Percentiles rank a stretch among this genome's conserved stretches.
phyloP scores from a whole-genome alignment of 1,139 yeast genomes.

The Geotrichum carabidarum region DNA sequence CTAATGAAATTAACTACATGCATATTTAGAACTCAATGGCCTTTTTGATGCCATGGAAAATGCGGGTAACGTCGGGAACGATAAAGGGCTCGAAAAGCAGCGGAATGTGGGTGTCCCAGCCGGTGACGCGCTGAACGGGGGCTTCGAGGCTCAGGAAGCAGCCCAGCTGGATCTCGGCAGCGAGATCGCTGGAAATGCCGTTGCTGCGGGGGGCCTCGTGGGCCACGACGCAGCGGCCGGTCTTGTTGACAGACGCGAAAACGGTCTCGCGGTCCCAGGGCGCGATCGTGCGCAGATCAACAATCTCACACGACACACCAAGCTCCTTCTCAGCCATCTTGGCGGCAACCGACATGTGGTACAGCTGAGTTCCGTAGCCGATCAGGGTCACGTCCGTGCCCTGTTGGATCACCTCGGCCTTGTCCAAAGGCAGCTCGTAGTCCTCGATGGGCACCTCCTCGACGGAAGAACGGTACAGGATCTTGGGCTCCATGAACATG shows the following conservation, averaged over 20 bases:
- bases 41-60: conserved; percentile 35
- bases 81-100: conserved; percentile 35
- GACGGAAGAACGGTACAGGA: conserved; percentile 35
- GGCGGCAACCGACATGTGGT: conserved; percentile 34
- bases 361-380: conserved; percentile 38
- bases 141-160: conserved; percentile 36
- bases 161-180: conserved; percentile 36
- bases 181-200: conserved; percentile 37
- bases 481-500: conserved; percentile 39
- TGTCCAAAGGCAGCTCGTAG: conserved; percentile 34
- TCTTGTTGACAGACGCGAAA: conserved; percentile 33
- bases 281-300: conserved; percentile 36
- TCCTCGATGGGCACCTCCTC: conserved; percentile 38
- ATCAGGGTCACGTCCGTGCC: conserved; percentile 36
- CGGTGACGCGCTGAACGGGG: conserved; percentile 38
- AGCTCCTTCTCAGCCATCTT: conserved; percentile 31
- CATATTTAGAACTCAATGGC: conserved; percentile 28
- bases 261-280: conserved; percentile 40
- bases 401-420: conserved; percentile 34
- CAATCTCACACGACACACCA: conserved; percentile 35
- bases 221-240: conserved; percentile 36
- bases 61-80: conserved; percentile 36
- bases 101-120: conserved; percentile 38
- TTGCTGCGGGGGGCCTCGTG: conserved; percentile 36
- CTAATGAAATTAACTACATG: neutral